Evolutionary conservation across 306 rosid genomes (phyloP), one percentile per base, ranked within the genome.

Genomic region (Castanea sativa): DNA sequence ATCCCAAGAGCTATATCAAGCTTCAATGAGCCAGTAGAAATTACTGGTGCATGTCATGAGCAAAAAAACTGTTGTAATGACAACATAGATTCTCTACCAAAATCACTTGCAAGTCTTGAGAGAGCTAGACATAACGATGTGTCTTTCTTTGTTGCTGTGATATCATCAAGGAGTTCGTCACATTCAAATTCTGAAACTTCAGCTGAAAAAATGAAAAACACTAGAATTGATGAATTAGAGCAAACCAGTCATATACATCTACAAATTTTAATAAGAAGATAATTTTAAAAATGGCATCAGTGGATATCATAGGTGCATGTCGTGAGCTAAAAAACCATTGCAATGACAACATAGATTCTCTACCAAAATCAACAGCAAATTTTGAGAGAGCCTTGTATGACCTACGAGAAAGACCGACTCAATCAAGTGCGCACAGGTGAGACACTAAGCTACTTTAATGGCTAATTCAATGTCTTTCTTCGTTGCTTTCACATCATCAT

Each of bases 301-400:
- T 5, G 0, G 9, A 83, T 58, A 88, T 72, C 80, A 91, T 87
- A 51, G 73, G 89, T 51, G 92, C 90, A 32, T 77, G 84, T 1
- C 97, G 84, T 1, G 84, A 70, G 75, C 87, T 76, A 56, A 88
- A 89, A 88, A 89, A 87, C 69, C 88, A 85, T 33, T 67, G 83
- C 85, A 85, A 53, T 76, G 93, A 88, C 80, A 89, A 73, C 94
- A 80, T 86, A 23, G 92, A 88, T 64, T 91, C 93, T 61, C 60
- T 81, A 73, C 87, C 92, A 79, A 91, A 94, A 73, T 92, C 94
- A 3, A 82, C 80, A 63, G 90, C 83, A 61, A 94, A 89, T 67
- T 67, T 89, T 23, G 92, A 86, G 77, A 92, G 80, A 64, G 98
- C 98, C 61, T 33, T 61, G 63, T 78, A 90, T 58, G 15, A 10